Conservation (phyloP, 805 yeast species). For the Scheffersomyces lignosus region DNA sequence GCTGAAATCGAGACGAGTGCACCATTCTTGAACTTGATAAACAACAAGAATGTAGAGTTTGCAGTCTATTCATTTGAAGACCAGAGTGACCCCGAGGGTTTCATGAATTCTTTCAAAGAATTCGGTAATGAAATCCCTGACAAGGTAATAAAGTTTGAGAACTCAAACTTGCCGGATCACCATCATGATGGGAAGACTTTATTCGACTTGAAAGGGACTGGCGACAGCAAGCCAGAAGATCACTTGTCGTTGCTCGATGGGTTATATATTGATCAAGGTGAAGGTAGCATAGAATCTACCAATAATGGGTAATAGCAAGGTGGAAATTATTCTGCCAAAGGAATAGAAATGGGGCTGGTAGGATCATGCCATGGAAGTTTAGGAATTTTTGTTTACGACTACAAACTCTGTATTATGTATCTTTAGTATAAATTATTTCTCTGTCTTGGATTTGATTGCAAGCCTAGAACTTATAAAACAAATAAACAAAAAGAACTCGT, state of each 20-base stretch:
- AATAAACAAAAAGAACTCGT: no score
- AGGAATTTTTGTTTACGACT: no score
- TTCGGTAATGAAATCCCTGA: slow-evolving; percentile 28
- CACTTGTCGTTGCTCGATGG: neutral
- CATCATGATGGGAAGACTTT: neutral
- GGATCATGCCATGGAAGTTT: no score
- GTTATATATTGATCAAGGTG: neutral
- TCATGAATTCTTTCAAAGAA: slow-evolving; percentile 17
- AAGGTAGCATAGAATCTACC: neutral
- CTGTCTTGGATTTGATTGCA: no score
- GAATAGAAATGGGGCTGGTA: no score
- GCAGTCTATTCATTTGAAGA: slow-evolving; percentile 26
- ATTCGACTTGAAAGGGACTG: neutral
- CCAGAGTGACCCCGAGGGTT: slow-evolving; percentile 12
- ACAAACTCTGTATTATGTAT: no score
- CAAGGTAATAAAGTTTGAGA: slow-evolving; percentile 11
- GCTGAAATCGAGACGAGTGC: slow-evolving; percentile 58
- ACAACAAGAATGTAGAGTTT: slow-evolving; percentile 29
- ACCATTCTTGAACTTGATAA: slow-evolving; percentile 34
- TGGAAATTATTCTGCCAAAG: no score
- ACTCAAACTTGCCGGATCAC: no score
- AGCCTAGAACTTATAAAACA: no score
- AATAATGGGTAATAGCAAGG: no score
- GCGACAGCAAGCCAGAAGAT: neutral
- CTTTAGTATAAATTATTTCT: no score